phyloP scores from a whole-genome alignment of 441 rosid species.

The Metrosideros polymorpha region DNA sequence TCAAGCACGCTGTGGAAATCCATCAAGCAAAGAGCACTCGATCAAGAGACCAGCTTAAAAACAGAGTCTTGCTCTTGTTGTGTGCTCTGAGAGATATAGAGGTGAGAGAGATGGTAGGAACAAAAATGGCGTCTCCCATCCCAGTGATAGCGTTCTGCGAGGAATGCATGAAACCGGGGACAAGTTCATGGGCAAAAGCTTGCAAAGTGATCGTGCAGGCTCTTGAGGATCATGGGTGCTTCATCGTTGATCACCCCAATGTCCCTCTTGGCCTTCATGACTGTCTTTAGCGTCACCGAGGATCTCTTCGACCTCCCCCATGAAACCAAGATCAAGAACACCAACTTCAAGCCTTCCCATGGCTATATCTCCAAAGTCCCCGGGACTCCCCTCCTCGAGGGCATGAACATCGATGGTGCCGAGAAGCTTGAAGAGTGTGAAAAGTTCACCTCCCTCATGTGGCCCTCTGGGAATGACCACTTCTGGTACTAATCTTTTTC shows the following conservation, averaged over 20 bases:
- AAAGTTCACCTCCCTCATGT: constrained; percentile 45
- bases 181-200: background rate
- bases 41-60: background rate
- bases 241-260: constrained; percentile 7
- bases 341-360: constrained; percentile 38
- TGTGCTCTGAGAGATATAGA: background rate
- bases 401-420: constrained; percentile 45
- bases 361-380: constrained; percentile 44
- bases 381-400: constrained; percentile 44
- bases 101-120: background rate
- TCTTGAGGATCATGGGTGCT: constrained; percentile 4
- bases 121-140: background rate
- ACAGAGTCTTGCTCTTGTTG: background rate
- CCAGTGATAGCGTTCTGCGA: background rate
- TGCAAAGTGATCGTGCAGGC: background rate
- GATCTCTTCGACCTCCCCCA: constrained; percentile 51
- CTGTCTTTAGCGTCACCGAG: constrained; percentile 14
- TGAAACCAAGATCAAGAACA: constrained; percentile 43
- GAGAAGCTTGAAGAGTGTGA: constrained; percentile 29
- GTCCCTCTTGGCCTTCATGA: constrained; percentile 24
- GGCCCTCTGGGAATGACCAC: constrained; percentile 46
- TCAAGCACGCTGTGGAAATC: background rate
- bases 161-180: background rate
- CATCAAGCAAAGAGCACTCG: background rate
- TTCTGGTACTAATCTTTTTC: constrained; percentile 30